Evolutionary conservation across 1,284 basidiomycete genomes (phyloP).

Genomic region (Nidula niveotomentosa): DNA sequence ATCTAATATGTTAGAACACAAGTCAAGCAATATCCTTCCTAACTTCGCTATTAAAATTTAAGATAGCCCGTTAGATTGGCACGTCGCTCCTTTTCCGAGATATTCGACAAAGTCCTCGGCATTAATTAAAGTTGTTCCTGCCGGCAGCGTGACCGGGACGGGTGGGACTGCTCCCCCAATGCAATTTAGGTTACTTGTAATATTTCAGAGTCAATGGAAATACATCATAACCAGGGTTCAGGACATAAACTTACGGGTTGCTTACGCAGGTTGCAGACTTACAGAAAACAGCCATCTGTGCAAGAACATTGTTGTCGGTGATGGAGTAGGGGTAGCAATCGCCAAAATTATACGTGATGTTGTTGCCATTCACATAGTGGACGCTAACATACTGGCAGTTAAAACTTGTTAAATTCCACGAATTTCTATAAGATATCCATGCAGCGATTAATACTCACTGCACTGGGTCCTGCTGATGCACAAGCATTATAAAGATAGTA

Average conservation of each 20-base stretch:
- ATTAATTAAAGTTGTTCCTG: slow-evolving; percentile 8
- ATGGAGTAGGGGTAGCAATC: background rate
- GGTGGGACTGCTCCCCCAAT: slow-evolving; percentile 15
- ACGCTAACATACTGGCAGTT: slow-evolving; percentile 2
- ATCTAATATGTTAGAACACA: no score
- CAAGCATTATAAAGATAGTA: no score
- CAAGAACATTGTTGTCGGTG: background rate
- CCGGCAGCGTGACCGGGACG: slow-evolving; percentile 8
- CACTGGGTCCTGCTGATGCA: no score
- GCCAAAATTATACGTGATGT: background rate
- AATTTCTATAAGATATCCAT: no score
- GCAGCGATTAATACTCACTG: no score
- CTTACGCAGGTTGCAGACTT: background rate
- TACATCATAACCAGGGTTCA: background rate
- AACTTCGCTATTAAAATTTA: no score
- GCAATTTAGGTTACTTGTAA: slow-evolving; percentile 15
- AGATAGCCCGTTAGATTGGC: slow-evolving; percentile 9
- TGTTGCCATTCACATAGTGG: slow-evolving; percentile 3
- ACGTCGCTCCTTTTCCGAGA: slow-evolving; percentile 16
- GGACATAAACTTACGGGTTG: background rate
- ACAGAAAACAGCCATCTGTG: background rate
- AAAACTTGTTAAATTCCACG: no score
- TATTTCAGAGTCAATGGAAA: background rate
- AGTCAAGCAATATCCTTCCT: no score
- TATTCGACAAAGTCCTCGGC: slow-evolving; percentile 14